Evolutionary conservation across 2,329 filamentous ascomycete genomes (phyloP), one percentile per base, ranked within the genome.

Genomic region (Clarireedia hainanense): DNA sequence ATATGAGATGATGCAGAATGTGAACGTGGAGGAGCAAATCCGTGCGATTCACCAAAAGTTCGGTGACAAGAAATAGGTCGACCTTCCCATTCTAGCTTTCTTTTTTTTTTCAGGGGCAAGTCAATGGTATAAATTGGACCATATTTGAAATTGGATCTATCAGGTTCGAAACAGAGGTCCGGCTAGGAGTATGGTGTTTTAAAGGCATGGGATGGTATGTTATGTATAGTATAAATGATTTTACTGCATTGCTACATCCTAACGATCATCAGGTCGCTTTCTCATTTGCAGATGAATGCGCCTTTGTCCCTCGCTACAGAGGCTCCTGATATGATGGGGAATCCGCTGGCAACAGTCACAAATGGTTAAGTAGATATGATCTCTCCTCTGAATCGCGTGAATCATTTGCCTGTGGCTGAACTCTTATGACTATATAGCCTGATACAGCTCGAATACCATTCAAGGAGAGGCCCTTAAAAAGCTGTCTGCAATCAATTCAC

Each of bases 11-110:
- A 78, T 85, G 73, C 81, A 85, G 67, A 80, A 75, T 53, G 81
- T 88, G 71, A 92, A 90, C 67, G 84, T 95, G 39, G 87, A 94
- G 68, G 90, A 95, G 70, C 90, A 95, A 73, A 89, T 95, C 60
- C 79, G 86, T 58, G 76, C 80, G 51, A 82, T 86, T 57, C 80
- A 85, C 62, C 75, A 84, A 65, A 82, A 80, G 64, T 78, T 75
- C 57, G 71, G 69, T 12, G 67, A 68, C 36, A 63, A 63, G 57
- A 69, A 69, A 56, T 68, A 56, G 48, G 47, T 36, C 17, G 12
- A 39, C 6, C 9, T 14, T 12, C 2, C 30, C 9, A 34, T 20
- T 6, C 30, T 17, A 43, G 5, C 30, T 15, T 24, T 20, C 1
- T 15, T 12, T 6, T 20, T 15, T 24, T 1, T 15, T 12, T 7